Percentiles rank a stretch among this genome's conserved stretches.
These are phyloP conservation scores for Triangularia verruculosa DNA, from an alignment of 2,329 filamentous ascomycete species.

Conservation along the genomic window DNA sequence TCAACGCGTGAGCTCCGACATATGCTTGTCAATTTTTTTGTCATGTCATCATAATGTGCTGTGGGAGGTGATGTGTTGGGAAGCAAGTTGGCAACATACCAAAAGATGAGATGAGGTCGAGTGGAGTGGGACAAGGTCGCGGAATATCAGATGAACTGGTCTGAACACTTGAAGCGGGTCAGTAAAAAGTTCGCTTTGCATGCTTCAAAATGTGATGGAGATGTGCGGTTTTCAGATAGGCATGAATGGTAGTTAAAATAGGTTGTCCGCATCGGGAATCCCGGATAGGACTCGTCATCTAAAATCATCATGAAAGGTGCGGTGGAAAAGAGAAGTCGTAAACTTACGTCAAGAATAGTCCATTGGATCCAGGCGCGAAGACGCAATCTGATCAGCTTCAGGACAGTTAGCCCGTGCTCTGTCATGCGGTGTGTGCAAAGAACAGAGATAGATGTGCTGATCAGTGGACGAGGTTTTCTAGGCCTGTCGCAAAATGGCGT, in stretches of 20 bases:
- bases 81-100: slow-evolving; percentile 3
- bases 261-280: slow-evolving; percentile 68
- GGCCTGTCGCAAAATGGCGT: slow-evolving; percentile 94
- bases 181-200: slow-evolving; percentile 13
- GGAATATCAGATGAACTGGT: not conserved
- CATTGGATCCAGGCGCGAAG: not conserved
- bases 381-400: slow-evolving; percentile 6
- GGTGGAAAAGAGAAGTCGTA: slow-evolving; percentile 19
- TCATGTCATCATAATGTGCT: slow-evolving; percentile 71
- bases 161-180: slow-evolving; percentile 10
- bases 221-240: slow-evolving; percentile 44
- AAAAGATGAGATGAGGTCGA: not conserved
- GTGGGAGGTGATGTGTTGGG: slow-evolving; percentile 27
- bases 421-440: not conserved
- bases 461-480: slow-evolving; percentile 99
- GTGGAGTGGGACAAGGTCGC: not conserved
- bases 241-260: slow-evolving; percentile 71
- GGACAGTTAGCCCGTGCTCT: slow-evolving; percentile 14
- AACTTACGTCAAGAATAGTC: slow-evolving; percentile 15
- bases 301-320: slow-evolving; percentile 47
- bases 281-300: slow-evolving; percentile 80
- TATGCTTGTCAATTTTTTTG: slow-evolving; percentile 91
- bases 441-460: slow-evolving; percentile 27
- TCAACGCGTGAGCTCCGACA: slow-evolving; percentile 73
- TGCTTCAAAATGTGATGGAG: slow-evolving; percentile 7